These are phyloP conservation scores for Alopecurus myosuroides DNA, from an alignment of 176 grass and related monocot species.

Conservation along the genomic window DNA sequence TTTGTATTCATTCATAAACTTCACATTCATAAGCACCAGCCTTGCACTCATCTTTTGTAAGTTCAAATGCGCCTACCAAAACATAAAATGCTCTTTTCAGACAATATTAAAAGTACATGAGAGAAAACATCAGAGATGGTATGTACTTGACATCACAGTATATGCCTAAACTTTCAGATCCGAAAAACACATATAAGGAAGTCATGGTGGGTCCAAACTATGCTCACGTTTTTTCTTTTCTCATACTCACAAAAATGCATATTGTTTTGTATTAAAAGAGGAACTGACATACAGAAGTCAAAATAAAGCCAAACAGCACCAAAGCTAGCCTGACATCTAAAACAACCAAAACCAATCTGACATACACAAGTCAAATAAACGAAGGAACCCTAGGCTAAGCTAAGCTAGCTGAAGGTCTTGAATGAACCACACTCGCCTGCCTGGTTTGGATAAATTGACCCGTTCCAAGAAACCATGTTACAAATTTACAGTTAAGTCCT, in stretches of 20 bases:
- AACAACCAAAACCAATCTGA: no score
- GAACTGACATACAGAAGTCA: no score
- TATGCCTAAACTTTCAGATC: neutral
- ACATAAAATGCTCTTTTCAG: neutral
- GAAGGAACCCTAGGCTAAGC: no score
- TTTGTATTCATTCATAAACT: no score
- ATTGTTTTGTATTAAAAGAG: no score
- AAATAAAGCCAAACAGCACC: no score
- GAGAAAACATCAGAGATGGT: neutral
- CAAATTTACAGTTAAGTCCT: neutral
- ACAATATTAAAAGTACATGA: conserved; percentile 11
- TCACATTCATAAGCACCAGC: conserved; percentile 92
- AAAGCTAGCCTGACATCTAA: no score
- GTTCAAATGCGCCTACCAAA: conserved; percentile 66
- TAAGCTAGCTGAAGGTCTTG: no score
- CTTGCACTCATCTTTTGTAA: conserved; percentile 88
- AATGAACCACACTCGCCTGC: neutral
- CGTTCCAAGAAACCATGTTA: neutral
- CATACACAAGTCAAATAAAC: no score
- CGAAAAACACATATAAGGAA: neutral
- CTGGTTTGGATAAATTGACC: neutral
- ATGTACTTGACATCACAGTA: neutral
- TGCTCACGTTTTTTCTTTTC: neutral
- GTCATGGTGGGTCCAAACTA: neutral
- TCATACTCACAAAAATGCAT: no score